A percentile compares a stretch with the other conserved stretches of the same genome.
These are phyloP conservation scores for Saccharomyces hybrid DNA, from an alignment of 1,139 yeast species.

Conservation along the genomic window DNA sequence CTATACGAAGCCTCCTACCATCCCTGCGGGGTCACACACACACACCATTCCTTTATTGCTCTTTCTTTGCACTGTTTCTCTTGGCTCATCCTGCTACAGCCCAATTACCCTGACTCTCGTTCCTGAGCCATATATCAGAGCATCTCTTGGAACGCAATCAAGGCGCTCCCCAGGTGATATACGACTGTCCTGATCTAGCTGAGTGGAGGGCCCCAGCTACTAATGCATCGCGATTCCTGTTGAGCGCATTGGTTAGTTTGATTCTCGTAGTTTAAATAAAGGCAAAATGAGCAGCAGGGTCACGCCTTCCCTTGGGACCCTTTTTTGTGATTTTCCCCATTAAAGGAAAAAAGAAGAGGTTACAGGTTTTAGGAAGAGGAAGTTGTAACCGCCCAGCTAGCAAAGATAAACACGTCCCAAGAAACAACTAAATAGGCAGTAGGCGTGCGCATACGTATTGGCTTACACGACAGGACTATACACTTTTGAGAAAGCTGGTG, in stretches of 20 bases:
- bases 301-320: background rate
- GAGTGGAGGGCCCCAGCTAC: background rate
- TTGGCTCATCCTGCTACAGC: background rate
- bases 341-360: background rate
- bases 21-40: no score
- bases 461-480: background rate
- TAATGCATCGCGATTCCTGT: background rate
- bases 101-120: conserved; percentile 1
- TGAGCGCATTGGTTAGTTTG: background rate
- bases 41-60: background rate
- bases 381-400: background rate
- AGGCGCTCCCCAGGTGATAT: background rate
- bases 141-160: background rate
- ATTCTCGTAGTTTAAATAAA: background rate
- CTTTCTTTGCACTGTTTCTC: background rate
- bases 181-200: background rate
- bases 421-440: background rate
- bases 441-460: background rate
- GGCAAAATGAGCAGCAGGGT: background rate
- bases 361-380: background rate
- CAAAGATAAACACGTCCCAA: background rate
- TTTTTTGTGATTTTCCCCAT: background rate
- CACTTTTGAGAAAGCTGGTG: background rate
- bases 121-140: background rate
- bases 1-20: background rate